phyloP scores from a whole-genome alignment of 1,284 basidiomycete genomes.

The Puccinia hordei region DNA sequence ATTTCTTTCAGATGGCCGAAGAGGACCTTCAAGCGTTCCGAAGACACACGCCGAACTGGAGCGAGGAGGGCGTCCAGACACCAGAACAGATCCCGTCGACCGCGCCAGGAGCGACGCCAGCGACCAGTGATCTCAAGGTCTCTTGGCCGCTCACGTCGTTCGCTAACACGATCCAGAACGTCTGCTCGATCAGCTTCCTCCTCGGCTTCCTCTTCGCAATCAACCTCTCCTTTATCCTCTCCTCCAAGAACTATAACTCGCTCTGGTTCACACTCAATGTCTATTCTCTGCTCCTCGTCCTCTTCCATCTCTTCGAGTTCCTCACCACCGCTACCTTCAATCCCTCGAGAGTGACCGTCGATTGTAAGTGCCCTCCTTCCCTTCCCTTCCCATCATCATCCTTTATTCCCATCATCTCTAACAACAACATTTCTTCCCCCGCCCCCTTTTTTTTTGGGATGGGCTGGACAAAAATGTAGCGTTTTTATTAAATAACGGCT shows the following conservation, averaged over 20 bases:
- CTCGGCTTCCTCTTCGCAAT: conserved; percentile 15
- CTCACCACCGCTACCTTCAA: conserved; percentile 48
- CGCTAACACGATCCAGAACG: conserved; percentile 47
- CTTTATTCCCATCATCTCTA: too few species aligned
- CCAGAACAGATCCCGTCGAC: not conserved
- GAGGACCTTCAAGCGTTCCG: conserved; percentile 18
- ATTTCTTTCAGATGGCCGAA: too few species aligned
- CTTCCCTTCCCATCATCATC: not conserved
- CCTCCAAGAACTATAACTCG: not conserved
- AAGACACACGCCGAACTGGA: not conserved
- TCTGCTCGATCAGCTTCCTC: conserved; percentile 32
- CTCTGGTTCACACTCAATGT: not conserved
- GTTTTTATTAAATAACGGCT: conserved; percentile 44
- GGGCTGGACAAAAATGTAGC: not conserved
- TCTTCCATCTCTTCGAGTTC: conserved; percentile 48
- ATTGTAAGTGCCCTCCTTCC: conserved; percentile 6
- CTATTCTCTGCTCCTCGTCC: conserved; percentile 11
- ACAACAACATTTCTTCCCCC: not conserved
- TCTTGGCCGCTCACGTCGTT: conserved; percentile 43
- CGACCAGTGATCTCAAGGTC: not conserved
- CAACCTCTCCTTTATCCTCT: not conserved
- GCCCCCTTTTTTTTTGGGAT: not conserved
- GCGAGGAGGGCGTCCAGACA: not conserved
- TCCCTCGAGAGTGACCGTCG: conserved; percentile 40
- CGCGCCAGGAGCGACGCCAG: not conserved